Conservation (phyloP, 2,329 filamentous ascomycete species). For the Neurospora sp. region DNA sequence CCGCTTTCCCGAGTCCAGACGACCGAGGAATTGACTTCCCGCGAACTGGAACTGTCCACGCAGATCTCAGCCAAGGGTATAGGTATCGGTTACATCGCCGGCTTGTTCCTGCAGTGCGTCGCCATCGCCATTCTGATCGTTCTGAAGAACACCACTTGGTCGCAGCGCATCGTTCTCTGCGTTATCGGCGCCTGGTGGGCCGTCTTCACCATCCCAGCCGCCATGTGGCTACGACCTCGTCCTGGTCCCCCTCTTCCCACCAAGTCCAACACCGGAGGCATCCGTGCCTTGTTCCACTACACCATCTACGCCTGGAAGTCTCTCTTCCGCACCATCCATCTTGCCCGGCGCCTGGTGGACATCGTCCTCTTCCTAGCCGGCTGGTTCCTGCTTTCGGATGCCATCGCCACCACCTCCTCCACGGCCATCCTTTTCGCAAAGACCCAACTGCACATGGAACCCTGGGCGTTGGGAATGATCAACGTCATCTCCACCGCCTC, state of each 20-base stretch:
- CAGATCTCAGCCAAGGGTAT: conserved; percentile 88
- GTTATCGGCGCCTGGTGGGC: conserved; percentile 90
- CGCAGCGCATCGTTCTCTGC: conserved; percentile 77
- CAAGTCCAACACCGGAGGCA: conserved; percentile 26
- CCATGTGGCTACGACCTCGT: conserved; percentile 75
- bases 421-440: conserved; percentile 95
- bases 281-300: conserved; percentile 54
- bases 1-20: conserved; percentile 30
- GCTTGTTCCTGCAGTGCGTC: conserved; percentile 71
- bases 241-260: conserved; percentile 70
- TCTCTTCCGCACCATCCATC: conserved; percentile 66
- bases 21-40: conserved; percentile 42
- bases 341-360: conserved; percentile 63
- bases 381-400: conserved; percentile 93
- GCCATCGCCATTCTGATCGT: conserved; percentile 67
- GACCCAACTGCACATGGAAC: conserved; percentile 80
- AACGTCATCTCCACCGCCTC: conserved; percentile 82
- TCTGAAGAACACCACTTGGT: conserved; percentile 70
- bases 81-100: conserved; percentile 85
- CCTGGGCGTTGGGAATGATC: conserved; percentile 81
- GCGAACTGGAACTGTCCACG: conserved; percentile 73
- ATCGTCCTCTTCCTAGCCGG: conserved; percentile 71
- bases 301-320: conserved; percentile 78
- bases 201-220: conserved; percentile 77
- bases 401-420: conserved; percentile 86